Conservation (phyloP, 805 yeast genomes). For the Candida michaelii region DNA sequence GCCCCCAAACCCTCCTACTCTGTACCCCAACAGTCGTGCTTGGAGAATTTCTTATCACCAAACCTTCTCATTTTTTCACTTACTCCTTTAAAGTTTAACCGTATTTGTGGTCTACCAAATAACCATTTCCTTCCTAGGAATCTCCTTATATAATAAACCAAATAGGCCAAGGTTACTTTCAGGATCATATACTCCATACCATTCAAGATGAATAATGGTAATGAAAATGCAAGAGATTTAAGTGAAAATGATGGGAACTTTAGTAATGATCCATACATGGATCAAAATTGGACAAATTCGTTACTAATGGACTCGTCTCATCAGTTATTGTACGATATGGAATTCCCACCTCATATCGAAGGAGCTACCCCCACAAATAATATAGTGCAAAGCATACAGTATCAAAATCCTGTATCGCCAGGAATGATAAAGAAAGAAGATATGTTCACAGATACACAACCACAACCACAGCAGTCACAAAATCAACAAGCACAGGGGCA, state of each 20-base stretch:
- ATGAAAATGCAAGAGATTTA: neutral
- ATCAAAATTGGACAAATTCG: constrained; percentile 34
- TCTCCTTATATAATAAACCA: no score
- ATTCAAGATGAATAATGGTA: neutral
- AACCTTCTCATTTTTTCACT: constrained; percentile 3
- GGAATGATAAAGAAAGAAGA: constrained; percentile 5
- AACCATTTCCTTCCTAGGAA: neutral
- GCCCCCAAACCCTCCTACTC: neutral
- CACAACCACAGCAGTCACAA: constrained; percentile 1
- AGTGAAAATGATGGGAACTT: neutral
- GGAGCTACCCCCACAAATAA: constrained; percentile 18
- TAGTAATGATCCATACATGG: constrained; percentile 13
- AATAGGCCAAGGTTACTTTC: no score
- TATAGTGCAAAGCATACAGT: constrained; percentile 32
- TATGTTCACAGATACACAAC: neutral
- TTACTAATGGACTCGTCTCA: constrained; percentile 30
- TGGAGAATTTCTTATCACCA: constrained; percentile 1
- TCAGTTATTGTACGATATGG: constrained; percentile 35
- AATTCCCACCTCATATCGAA: constrained; percentile 21
- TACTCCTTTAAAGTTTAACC: neutral
- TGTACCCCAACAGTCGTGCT: constrained; percentile 1
- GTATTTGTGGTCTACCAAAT: neutral
- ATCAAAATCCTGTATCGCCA: constrained; percentile 27
- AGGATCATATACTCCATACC: no score
- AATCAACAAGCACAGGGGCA: neutral